These are phyloP conservation scores for Kregervanrija pseudodelftensis DNA, from an alignment of 805 yeast genomes.

Conservation along the genomic window DNA sequence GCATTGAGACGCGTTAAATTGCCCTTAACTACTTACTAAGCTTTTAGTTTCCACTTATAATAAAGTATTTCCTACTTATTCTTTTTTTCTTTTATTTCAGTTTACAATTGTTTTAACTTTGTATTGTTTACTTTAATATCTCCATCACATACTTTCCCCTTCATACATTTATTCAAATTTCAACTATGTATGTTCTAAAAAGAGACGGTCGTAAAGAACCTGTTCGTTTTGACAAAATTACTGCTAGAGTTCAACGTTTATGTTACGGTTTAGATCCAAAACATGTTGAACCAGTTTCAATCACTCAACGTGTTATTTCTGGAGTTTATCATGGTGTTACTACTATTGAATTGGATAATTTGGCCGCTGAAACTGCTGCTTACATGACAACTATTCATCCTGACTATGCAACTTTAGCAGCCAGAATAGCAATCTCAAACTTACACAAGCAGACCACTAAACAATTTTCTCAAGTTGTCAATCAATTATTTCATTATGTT, in stretches of 20 bases:
- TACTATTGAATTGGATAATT: constrained; percentile 75
- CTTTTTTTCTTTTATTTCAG: neutral
- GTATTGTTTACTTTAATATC: neutral
- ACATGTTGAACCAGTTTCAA: constrained; percentile 91
- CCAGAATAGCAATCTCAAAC: constrained; percentile 91
- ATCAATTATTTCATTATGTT: constrained; percentile 65
- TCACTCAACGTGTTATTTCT: constrained; percentile 90
- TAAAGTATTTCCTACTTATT: neutral
- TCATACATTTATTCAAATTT: neutral
- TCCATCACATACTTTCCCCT: constrained; percentile 1
- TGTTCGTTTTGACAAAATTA: constrained; percentile 92
- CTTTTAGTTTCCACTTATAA: too few relatives aligned
- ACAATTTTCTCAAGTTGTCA: constrained; percentile 71
- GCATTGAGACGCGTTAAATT: too few relatives aligned
- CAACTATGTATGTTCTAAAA: constrained; percentile 70
- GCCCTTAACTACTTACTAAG: too few relatives aligned
- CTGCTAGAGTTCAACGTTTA: constrained; percentile 87
- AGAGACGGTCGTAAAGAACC: constrained; percentile 95
- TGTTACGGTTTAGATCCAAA: constrained; percentile 89
- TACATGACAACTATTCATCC: constrained; percentile 97
- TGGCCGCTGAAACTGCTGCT: constrained; percentile 94
- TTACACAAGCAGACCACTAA: constrained; percentile 91
- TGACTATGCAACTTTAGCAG: constrained; percentile 93
- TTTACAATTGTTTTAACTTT: constrained; percentile 1
- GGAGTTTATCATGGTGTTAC: constrained; percentile 98